Conservation (phyloP, 805 yeast species). For the Myxozyma vanderwaltii region DNA sequence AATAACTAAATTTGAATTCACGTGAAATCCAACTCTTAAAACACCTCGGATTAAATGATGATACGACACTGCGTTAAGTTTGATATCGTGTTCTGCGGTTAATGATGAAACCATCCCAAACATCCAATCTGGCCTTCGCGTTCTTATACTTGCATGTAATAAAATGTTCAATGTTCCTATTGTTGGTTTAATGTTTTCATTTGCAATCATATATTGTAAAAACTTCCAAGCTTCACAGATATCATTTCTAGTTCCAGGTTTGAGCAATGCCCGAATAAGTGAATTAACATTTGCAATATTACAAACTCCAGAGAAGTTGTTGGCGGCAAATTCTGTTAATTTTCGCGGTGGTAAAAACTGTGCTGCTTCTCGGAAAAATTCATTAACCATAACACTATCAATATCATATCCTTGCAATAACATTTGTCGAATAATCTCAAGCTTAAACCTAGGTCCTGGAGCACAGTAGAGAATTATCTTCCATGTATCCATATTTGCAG, state of each 20-base stretch:
- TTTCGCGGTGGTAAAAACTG: neutral
- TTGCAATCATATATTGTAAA: slow-evolving; percentile 1
- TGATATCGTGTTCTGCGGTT: neutral
- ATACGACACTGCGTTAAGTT: slow-evolving; percentile 15
- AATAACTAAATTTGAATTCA: slow-evolving; percentile 20
- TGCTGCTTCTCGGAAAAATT: slow-evolving; percentile 4
- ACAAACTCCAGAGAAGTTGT: slow-evolving; percentile 4
- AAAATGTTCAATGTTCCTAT: slow-evolving; percentile 18
- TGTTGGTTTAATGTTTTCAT: neutral
- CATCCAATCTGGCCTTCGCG: slow-evolving; percentile 20
- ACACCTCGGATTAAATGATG: slow-evolving; percentile 15
- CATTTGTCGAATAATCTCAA: slow-evolving; percentile 18
- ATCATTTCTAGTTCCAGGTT: neutral
- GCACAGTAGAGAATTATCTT: slow-evolving; percentile 1
- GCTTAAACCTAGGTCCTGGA: slow-evolving; percentile 3
- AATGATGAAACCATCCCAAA: slow-evolving; percentile 10
- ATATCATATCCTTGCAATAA: slow-evolving; percentile 11
- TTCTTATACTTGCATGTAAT: neutral
- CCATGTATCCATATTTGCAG: slow-evolving; percentile 19
- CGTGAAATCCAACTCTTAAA: slow-evolving; percentile 4
- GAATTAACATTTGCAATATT: neutral
- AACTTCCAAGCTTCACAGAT: slow-evolving; percentile 18
- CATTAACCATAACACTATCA: neutral
- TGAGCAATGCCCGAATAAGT: neutral
- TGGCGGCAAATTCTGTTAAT: neutral